A percentile compares a stretch with the other conserved stretches of the same genome.
Evolutionary conservation across 2,329 filamentous ascomycete species (phyloP).

Genomic region (Chrysosporium queenslandicum): DNA sequence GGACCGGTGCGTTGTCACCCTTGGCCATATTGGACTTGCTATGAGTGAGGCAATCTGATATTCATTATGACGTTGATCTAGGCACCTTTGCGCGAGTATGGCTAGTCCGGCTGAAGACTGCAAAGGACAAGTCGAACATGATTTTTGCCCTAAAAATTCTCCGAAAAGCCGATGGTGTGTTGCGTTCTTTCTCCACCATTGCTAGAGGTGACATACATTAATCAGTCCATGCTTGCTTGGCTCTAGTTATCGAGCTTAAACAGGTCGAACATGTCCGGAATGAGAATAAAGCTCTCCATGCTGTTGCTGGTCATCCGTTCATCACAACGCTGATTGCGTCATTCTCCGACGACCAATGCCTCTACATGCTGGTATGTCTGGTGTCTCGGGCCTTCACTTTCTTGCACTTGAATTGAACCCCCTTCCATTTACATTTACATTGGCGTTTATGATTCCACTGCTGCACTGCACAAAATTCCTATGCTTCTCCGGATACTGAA

Average conservation of each 20-base stretch:
- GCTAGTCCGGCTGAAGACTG: conserved; percentile 37
- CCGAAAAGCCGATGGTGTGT: conserved; percentile 41
- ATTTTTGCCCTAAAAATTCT: conserved; percentile 44
- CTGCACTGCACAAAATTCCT: neutral
- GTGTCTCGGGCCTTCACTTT: neutral
- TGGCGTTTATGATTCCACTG: neutral
- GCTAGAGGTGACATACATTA: neutral
- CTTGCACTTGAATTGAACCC: neutral
- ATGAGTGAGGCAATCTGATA: neutral
- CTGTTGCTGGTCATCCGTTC: conserved; percentile 55
- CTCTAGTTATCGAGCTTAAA: conserved; percentile 48
- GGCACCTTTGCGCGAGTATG: conserved; percentile 45
- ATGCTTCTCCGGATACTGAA: conserved; percentile 18
- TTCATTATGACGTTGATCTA: conserved; percentile 18
- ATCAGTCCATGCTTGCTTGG: neutral
- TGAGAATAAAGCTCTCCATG: conserved; percentile 53
- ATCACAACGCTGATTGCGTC: conserved; percentile 56
- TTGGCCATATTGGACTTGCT: neutral
- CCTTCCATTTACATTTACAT: no score
- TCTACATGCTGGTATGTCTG: conserved; percentile 43
- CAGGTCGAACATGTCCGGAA: conserved; percentile 60
- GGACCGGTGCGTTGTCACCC: conserved; percentile 33
- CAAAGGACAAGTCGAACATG: conserved; percentile 27
- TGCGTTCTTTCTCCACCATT: neutral
- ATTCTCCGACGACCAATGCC: conserved; percentile 52